These are phyloP conservation scores for Fusarium musae DNA, from an alignment of 2,329 filamentous ascomycete genomes.

Conservation along the genomic window DNA sequence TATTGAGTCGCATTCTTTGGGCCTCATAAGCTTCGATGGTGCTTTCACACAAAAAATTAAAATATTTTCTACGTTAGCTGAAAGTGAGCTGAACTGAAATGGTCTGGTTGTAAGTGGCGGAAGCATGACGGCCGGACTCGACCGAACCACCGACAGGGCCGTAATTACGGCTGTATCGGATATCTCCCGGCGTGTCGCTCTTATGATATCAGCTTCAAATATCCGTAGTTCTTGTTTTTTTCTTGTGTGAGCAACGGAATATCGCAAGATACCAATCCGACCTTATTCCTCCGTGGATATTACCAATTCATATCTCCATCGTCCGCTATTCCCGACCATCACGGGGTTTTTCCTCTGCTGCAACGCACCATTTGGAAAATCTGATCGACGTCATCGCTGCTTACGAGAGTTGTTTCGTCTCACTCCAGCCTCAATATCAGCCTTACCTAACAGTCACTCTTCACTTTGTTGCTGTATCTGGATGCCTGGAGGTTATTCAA, in stretches of 20 bases:
- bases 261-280: slow-evolving; percentile 17
- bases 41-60: not conserved
- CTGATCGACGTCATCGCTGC: slow-evolving; percentile 32
- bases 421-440: slow-evolving; percentile 30
- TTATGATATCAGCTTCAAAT: slow-evolving; percentile 2
- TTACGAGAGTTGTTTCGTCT: slow-evolving; percentile 25
- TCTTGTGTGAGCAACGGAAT: not conserved
- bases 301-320: slow-evolving; percentile 16
- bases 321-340: slow-evolving; percentile 19
- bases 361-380: not conserved
- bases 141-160: slow-evolving; percentile 34
- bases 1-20: not conserved
- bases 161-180: slow-evolving; percentile 44
- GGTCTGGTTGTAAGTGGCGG: slow-evolving; percentile 13
- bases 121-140: slow-evolving; percentile 22
- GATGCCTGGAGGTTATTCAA: not conserved
- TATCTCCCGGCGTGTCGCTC: slow-evolving; percentile 7
- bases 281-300: slow-evolving; percentile 8
- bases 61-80: not conserved
- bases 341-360: slow-evolving; percentile 11
- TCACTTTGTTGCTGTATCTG: slow-evolving; percentile 21
- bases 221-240: not conserved
- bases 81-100: not conserved
- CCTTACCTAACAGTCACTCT: slow-evolving; percentile 2
- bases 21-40: not conserved